Base-by-base conservation (phyloP, 176 grass and related monocot genomes). In the Saccharum spontaneum region DNA sequence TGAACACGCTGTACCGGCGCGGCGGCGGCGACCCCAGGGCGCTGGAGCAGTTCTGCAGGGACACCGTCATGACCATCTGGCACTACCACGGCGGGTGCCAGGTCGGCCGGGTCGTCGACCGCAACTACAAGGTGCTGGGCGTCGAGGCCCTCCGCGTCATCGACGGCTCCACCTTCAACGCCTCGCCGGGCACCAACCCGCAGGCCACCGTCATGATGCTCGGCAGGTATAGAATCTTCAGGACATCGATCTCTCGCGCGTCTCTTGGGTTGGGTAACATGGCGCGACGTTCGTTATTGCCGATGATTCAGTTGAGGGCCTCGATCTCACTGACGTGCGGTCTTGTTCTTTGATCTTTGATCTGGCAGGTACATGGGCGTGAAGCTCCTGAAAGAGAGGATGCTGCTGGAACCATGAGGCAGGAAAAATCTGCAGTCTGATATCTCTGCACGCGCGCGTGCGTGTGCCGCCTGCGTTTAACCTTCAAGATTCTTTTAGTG, bases 181-280 rank as follows among this genome's bases (percentile, higher is more conserved):
- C 85, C 84, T 97, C 94, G 54, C 94, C 94, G 15, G 94, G 94
- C 13, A 97, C 94, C 49, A 97, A 97, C 76, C 94, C 94, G 44
- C 94, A 97, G 75, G 94, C 94, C 76, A 94, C 94, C 71, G 92
- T 97, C 65, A 88, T 97, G 94, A 97, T 94, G 94, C 94, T 97
- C 37, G 94, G 94, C 44, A 97, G 94, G 94, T 44, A 85, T 8
- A 1, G 5, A 39, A 39, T 33, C 50, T 2, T 28, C 49, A 14
- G 45, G 45, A 15, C 45, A 46, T 18, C 14, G 44, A 46, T 46
- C 44, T 46, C 44, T 46, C 9, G 44, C 44, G 44, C 44, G 46
- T 49, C 13, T 16, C 13, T 49, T 49, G 46, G 44, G 44, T 14
- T 46, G 44, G 44, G 44, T 14, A 46, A 16, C 41, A 44, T 84